These are phyloP conservation scores for Pseudopithomyces maydicus DNA, from an alignment of 2,329 filamentous ascomycete genomes.

Conservation along the genomic window DNA sequence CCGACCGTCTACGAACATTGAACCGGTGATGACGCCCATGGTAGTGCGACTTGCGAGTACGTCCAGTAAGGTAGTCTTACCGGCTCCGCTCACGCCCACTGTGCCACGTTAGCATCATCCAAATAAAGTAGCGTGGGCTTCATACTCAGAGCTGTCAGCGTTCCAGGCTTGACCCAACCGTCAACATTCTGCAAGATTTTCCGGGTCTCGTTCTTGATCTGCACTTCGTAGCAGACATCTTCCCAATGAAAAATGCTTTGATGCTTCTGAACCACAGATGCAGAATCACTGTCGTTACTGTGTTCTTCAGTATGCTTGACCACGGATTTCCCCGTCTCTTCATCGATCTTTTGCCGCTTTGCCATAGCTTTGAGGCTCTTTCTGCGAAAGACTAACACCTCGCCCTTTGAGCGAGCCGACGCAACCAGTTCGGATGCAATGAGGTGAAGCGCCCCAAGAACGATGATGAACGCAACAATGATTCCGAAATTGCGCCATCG, in stretches of 20 bases:
- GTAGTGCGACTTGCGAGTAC: conserved; percentile 83
- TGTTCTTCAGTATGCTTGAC: conserved; percentile 35
- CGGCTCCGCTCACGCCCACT: conserved; percentile 84
- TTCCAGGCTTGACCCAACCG: conserved; percentile 93
- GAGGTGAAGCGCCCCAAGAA: conserved; percentile 49
- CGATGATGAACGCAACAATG: conserved; percentile 51
- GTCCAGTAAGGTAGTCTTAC: conserved; percentile 89
- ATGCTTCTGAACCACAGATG: conserved; percentile 39
- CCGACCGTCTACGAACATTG: conserved; percentile 79
- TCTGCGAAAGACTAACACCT: conserved; percentile 55
- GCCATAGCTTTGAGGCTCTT: conserved; percentile 31
- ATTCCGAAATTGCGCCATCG: conserved; percentile 56
- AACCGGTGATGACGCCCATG: conserved; percentile 87
- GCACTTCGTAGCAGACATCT: conserved; percentile 77
- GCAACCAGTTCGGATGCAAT: conserved; percentile 52
- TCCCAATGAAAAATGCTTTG: conserved; percentile 86
- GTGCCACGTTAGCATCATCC: conserved; percentile 57
- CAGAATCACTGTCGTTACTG: conserved; percentile 28
- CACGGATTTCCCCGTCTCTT: conserved; percentile 39
- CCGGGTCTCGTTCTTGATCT: conserved; percentile 77
- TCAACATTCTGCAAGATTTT: conserved; percentile 84
- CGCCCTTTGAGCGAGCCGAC: conserved; percentile 57
- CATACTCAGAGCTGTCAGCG: conserved; percentile 71
- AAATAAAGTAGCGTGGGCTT: conserved; percentile 28
- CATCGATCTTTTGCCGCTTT: conserved; percentile 36